phyloP scores from a whole-genome alignment of 2,329 filamentous ascomycete species.

The Calonectria crousiana region DNA sequence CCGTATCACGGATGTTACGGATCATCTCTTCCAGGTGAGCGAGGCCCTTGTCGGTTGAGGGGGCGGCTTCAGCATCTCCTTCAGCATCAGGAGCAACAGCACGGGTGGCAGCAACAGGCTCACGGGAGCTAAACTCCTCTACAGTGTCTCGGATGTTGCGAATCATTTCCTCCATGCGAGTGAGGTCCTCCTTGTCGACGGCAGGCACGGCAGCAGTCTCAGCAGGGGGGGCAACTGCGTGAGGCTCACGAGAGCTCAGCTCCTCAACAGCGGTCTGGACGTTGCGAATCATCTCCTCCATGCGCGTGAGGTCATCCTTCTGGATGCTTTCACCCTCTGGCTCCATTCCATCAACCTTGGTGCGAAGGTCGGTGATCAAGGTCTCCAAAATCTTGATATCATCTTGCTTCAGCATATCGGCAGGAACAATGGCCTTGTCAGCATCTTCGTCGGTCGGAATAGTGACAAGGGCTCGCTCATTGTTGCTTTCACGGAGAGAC shows the following conservation, averaged over 20 bases:
- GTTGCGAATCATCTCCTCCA: slow-evolving; percentile 64
- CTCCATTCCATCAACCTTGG: slow-evolving; percentile 77
- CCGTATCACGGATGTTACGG: slow-evolving; percentile 62
- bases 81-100: slow-evolving; percentile 28
- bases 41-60: not conserved
- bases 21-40: slow-evolving; percentile 60
- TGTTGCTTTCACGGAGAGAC: slow-evolving; percentile 70
- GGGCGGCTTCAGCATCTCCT: slow-evolving; percentile 49
- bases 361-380: slow-evolving; percentile 83
- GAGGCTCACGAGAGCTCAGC: slow-evolving; percentile 51
- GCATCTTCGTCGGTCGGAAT: slow-evolving; percentile 35
- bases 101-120: slow-evolving; percentile 34
- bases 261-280: slow-evolving; percentile 64
- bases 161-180: slow-evolving; percentile 62
- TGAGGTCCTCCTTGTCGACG: not conserved
- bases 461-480: slow-evolving; percentile 61
- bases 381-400: slow-evolving; percentile 90
- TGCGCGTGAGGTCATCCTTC: slow-evolving; percentile 67
- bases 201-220: slow-evolving; percentile 44
- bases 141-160: slow-evolving; percentile 62
- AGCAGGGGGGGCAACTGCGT: slow-evolving; percentile 25
- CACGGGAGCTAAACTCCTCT: slow-evolving; percentile 56
- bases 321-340: slow-evolving; percentile 52
- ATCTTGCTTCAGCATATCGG: slow-evolving; percentile 71
- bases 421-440: slow-evolving; percentile 49